Evolutionary conservation across 2,329 filamentous ascomycete genomes (phyloP).

Genomic region (Aspergillus glaucus): DNA sequence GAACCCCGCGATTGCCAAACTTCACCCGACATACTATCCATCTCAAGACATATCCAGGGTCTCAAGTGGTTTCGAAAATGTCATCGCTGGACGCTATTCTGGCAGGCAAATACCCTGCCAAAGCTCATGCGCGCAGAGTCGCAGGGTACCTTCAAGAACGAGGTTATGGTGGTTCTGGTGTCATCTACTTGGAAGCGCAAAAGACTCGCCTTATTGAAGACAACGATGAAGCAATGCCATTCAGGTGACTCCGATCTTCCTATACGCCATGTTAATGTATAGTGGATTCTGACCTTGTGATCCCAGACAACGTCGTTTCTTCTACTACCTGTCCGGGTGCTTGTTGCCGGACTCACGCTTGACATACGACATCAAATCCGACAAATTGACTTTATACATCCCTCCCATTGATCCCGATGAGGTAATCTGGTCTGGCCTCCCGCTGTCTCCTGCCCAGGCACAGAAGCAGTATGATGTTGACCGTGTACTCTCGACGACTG

Average conservation of each 20-base stretch:
- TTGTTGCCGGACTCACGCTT: conserved; percentile 72
- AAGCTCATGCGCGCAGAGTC: conserved; percentile 78
- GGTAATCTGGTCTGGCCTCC: conserved; percentile 90
- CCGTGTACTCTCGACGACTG: conserved; percentile 62
- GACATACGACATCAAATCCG: conserved; percentile 69
- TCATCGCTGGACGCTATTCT: conserved; percentile 33
- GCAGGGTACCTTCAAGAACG: conserved; percentile 64
- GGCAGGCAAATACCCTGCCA: conserved; percentile 67
- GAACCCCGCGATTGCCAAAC: too few species aligned
- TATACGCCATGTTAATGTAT: not conserved
- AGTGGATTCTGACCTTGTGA: conserved; percentile 1
- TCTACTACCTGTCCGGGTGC: conserved; percentile 91
- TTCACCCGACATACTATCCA: too few species aligned
- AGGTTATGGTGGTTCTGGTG: conserved; percentile 60
- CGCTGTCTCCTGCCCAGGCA: conserved; percentile 69
- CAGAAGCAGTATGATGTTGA: conserved; percentile 74
- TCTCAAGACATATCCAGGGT: too few species aligned
- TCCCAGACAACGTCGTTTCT: conserved; percentile 74
- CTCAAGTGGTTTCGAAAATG: not conserved
- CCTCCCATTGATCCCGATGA: conserved; percentile 79
- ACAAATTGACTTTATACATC: conserved; percentile 79
- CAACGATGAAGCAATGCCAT: conserved; percentile 74
- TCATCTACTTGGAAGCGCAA: conserved; percentile 84
- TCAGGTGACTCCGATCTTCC: conserved; percentile 51
- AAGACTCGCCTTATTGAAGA: conserved; percentile 79